A percentile compares a stretch with the other conserved stretches of the same genome.
These are phyloP conservation scores for Metschnikowia lochheadii DNA, from an alignment of 805 yeast species.

Conservation along the genomic window DNA sequence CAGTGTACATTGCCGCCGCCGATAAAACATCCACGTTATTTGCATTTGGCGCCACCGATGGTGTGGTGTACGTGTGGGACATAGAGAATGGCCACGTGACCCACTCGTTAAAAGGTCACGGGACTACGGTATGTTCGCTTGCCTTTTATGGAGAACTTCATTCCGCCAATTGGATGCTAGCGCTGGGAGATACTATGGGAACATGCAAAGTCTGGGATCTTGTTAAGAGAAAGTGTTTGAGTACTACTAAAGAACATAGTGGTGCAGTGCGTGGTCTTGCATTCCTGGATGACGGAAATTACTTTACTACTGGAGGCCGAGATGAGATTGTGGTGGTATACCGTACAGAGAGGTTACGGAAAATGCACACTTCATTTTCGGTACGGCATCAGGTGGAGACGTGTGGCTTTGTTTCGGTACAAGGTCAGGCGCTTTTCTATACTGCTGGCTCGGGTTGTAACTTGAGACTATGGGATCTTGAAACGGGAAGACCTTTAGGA, in stretches of 20 bases:
- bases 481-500: conserved; percentile 45
- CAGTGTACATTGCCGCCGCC: conserved; percentile 71
- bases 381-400: conserved; percentile 69
- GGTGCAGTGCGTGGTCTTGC: conserved; percentile 84
- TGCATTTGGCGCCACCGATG: conserved; percentile 95
- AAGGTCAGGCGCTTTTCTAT: conserved; percentile 38
- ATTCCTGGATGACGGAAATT: conserved; percentile 49
- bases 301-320: conserved; percentile 80
- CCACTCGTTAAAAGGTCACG: conserved; percentile 90
- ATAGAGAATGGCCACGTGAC: conserved; percentile 83
- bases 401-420: conserved; percentile 50
- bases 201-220: conserved; percentile 54
- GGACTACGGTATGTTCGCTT: conserved; percentile 77
- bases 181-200: conserved; percentile 65
- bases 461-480: conserved; percentile 61
- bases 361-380: conserved; percentile 63
- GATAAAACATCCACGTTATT: conserved; percentile 81
- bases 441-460: conserved; percentile 78
- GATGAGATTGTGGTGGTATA: conserved; percentile 71
- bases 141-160: conserved; percentile 69
- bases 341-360: conserved; percentile 45
- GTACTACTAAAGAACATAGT: conserved; percentile 66
- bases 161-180: conserved; percentile 66
- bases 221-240: conserved; percentile 69
- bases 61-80: conserved; percentile 88